These are phyloP conservation scores for Brassica hybrid DNA, from an alignment of 441 rosid genomes.

Conservation along the genomic window DNA sequence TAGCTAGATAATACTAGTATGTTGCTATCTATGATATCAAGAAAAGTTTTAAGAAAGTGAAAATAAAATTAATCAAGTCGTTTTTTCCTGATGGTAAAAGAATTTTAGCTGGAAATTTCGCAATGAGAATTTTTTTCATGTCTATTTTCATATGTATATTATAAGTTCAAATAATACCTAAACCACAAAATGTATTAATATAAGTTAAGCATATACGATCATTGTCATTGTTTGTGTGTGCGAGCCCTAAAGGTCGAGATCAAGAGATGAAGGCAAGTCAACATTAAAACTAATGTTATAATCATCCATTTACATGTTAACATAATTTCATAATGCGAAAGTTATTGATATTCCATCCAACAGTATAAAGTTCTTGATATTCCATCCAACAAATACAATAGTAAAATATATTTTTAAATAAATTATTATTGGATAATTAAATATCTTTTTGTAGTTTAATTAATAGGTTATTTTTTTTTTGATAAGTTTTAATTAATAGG, in stretches of 20 bases:
- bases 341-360: neutral
- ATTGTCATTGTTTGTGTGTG: neutral
- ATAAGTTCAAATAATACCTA: conserved; percentile 18
- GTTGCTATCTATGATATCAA: neutral
- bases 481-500: no score
- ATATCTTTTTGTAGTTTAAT: neutral
- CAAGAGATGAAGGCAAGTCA: neutral
- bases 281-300: neutral
- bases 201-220: neutral
- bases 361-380: no score
- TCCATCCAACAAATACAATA: neutral
- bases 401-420: neutral
- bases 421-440: neutral
- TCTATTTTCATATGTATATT: neutral
- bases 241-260: conserved; percentile 1
- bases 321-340: neutral
- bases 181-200: conserved; percentile 7
- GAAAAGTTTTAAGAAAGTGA: neutral
- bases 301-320: neutral
- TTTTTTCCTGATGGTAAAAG: no score
- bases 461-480: no score
- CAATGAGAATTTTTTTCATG: neutral
- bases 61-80: neutral
- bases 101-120: no score
- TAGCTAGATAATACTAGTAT: neutral